A percentile compares a stretch with the other conserved stretches of the same genome.
Conservation (phyloP, 2,329 filamentous ascomycete genomes). For the Calonectria henricotiae region DNA sequence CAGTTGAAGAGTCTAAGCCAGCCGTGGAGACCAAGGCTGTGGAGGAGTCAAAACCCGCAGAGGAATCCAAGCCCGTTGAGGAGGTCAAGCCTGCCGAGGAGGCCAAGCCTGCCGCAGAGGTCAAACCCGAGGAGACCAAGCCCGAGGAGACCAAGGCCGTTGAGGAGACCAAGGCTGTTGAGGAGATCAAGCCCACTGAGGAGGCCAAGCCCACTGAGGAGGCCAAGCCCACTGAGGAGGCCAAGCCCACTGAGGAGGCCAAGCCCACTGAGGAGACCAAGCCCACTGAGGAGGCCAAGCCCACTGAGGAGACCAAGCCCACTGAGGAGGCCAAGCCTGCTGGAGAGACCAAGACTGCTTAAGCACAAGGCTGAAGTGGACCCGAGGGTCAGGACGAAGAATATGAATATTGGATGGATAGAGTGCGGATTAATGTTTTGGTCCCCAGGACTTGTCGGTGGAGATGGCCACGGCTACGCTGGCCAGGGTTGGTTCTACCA, state of each 20-base stretch:
- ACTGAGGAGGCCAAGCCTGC: constrained; percentile 30
- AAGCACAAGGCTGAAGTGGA: constrained; percentile 5
- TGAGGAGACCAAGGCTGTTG: neutral
- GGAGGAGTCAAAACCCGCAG: constrained; percentile 29
- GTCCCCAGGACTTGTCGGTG: constrained; percentile 18
- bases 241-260: too few relatives aligned
- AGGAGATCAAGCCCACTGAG: constrained; percentile 20
- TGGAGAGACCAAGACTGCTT: constrained; percentile 30
- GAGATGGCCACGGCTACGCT: constrained; percentile 9
- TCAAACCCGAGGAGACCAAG: constrained; percentile 22
- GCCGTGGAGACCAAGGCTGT: neutral
- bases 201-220: constrained; percentile 19
- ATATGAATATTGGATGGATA: neutral
- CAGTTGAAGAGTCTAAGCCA: constrained; percentile 28
- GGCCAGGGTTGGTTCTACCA: constrained; percentile 26
- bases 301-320: constrained; percentile 23
- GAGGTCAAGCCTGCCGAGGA: constrained; percentile 37
- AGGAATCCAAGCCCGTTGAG: constrained; percentile 11
- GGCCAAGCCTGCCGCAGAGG: neutral
- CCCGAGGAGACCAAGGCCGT: neutral
- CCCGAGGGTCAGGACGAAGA: neutral
- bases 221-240: neutral
- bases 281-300: constrained; percentile 26
- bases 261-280: constrained; percentile 31
- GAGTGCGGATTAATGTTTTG: constrained; percentile 9